Percentiles rank a stretch among this genome's conserved stretches.
These are phyloP conservation scores for Penicillium sclerotigenum DNA, from an alignment of 2,329 filamentous ascomycete species.

Conservation along the genomic window DNA sequence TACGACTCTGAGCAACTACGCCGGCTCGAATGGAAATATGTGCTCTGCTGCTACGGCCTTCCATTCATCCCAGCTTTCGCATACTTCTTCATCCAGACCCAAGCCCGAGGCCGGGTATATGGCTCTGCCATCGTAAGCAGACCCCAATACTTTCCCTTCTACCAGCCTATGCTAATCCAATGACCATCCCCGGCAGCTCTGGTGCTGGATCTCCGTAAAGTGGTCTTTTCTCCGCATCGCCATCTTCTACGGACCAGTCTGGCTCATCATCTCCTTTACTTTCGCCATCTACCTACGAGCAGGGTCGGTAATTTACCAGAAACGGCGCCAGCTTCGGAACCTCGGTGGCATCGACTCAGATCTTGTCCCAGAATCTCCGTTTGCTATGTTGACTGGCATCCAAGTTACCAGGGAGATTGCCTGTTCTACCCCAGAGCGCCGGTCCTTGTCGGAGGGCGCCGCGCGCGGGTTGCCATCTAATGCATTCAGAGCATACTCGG, in stretches of 20 bases:
- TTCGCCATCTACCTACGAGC: conserved; percentile 42
- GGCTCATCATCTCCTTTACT: conserved; percentile 42
- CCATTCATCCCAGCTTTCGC: conserved; percentile 66
- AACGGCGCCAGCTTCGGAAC: conserved; percentile 59
- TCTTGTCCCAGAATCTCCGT: conserved; percentile 35
- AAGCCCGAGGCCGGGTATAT: conserved; percentile 60
- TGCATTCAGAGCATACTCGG: conserved; percentile 30
- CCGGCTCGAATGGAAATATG: conserved; percentile 67
- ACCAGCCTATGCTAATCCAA: background rate
- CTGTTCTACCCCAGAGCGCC: conserved; percentile 9
- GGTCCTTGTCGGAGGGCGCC: conserved; percentile 2
- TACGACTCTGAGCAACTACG: conserved; percentile 64
- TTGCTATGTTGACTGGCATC: conserved; percentile 62
- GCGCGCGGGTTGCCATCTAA: conserved; percentile 2
- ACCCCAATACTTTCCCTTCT: background rate
- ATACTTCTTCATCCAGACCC: conserved; percentile 62
- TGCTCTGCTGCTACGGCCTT: conserved; percentile 67
- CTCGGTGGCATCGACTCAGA: conserved; percentile 51
- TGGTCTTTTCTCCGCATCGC: conserved; percentile 72
- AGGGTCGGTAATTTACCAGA: conserved; percentile 46
- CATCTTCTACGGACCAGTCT: conserved; percentile 62
- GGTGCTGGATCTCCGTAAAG: conserved; percentile 71
- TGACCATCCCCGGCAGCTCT: conserved; percentile 51
- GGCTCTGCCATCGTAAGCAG: conserved; percentile 63
- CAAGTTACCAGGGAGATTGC: conserved; percentile 56